These are phyloP conservation scores for Hydrangea macrophylla DNA, from an alignment of 148 eudicot genomes.

Conservation along the genomic window DNA sequence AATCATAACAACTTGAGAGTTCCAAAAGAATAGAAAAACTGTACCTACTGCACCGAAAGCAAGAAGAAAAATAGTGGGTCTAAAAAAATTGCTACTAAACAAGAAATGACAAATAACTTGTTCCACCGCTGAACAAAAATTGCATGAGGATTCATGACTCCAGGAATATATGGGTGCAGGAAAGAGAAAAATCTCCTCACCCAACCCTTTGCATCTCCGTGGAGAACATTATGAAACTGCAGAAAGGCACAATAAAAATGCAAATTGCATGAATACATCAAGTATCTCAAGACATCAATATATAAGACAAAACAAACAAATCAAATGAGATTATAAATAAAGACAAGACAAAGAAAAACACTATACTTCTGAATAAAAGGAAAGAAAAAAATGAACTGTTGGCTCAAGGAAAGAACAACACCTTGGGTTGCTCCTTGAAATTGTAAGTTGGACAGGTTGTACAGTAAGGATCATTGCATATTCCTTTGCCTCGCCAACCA, in stretches of 20 bases:
- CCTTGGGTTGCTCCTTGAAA: slow-evolving; percentile 43
- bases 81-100: slow-evolving; percentile 65
- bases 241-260: slow-evolving; percentile 3
- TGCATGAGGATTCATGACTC: slow-evolving; percentile 79
- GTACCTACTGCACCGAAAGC: slow-evolving; percentile 49
- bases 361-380: slow-evolving; percentile 1
- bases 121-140: slow-evolving; percentile 67
- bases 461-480: slow-evolving; percentile 88
- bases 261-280: not conserved
- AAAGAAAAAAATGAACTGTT: not conserved
- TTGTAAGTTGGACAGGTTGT: slow-evolving; percentile 71
- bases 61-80: slow-evolving; percentile 84
- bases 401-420: slow-evolving; percentile 15
- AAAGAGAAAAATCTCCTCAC: slow-evolving; percentile 44
- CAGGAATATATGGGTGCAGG: slow-evolving; percentile 42
- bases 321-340: too few relatives aligned
- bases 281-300: not conserved
- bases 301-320: too few relatives aligned
- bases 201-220: slow-evolving; percentile 86
- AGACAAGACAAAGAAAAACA: not conserved
- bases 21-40: not conserved
- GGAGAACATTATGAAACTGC: slow-evolving; percentile 52
- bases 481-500: slow-evolving; percentile 41
- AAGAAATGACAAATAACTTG: slow-evolving; percentile 65
- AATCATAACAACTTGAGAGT: not conserved